These are phyloP conservation scores for Cytospora piceae DNA, from an alignment of 2,329 filamentous ascomycete genomes.

Conservation along the genomic window DNA sequence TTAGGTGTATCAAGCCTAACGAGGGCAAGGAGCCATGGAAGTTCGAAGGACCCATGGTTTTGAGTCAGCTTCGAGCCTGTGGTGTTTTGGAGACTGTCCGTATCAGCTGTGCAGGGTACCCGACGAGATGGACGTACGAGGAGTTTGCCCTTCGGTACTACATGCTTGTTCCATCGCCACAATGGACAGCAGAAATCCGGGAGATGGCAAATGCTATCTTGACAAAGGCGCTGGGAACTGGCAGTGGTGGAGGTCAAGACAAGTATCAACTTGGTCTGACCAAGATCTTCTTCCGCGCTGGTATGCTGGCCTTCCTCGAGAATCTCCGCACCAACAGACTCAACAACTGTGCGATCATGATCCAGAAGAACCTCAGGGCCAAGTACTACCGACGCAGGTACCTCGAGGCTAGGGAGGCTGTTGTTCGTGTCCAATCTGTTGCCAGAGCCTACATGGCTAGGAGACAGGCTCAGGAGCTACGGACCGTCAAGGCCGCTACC, in stretches of 20 bases:
- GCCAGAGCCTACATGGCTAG: slow-evolving; percentile 79
- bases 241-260: slow-evolving; percentile 74
- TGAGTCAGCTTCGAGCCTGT: slow-evolving; percentile 94
- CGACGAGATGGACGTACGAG: slow-evolving; percentile 97
- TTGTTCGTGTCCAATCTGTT: slow-evolving; percentile 79
- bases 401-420: slow-evolving; percentile 79
- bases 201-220: slow-evolving; percentile 94
- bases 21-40: slow-evolving; percentile 97
- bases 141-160: slow-evolving; percentile 98
- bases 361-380: slow-evolving; percentile 95
- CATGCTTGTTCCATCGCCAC: slow-evolving; percentile 87
- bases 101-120: slow-evolving; percentile 96
- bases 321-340: slow-evolving; percentile 88
- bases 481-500: slow-evolving; percentile 83
- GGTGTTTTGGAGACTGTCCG: slow-evolving; percentile 98
- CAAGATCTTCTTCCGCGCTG: slow-evolving; percentile 99
- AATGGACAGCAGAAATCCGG: slow-evolving; percentile 93
- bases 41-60: slow-evolving; percentile 97
- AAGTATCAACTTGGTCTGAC: slow-evolving; percentile 98
- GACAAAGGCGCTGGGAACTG: slow-evolving; percentile 81
- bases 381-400: slow-evolving; percentile 95
- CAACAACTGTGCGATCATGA: slow-evolving; percentile 94
- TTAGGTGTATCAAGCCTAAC: slow-evolving; percentile 98
- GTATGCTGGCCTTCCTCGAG: slow-evolving; percentile 97
- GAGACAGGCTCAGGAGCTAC: slow-evolving; percentile 76